Percentiles rank a stretch among this genome's conserved stretches.
These are phyloP conservation scores for Panicum miliaceum DNA, from an alignment of 176 grass and related monocot species.

Conservation along the genomic window DNA sequence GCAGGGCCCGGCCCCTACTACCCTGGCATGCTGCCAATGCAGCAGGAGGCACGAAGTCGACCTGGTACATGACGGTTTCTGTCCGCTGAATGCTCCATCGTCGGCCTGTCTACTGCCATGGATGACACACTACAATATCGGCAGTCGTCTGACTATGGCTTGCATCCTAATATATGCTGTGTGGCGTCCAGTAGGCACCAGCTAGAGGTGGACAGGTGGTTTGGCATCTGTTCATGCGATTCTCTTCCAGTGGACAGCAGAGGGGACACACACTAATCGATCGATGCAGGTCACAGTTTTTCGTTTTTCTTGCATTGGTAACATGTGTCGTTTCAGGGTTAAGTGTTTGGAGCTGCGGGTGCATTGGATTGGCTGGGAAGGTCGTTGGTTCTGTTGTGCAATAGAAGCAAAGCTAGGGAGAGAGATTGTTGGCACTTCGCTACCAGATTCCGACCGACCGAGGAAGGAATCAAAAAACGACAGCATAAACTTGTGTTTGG, in stretches of 20 bases:
- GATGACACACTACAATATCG: not conserved
- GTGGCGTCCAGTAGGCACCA: not conserved
- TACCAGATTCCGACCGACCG: not conserved
- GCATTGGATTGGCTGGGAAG: not conserved
- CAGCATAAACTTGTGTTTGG: not conserved
- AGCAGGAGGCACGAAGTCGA: not conserved
- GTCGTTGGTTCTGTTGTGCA: not conserved
- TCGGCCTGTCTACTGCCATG: not conserved
- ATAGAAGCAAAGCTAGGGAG: not conserved
- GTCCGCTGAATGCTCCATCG: not conserved
- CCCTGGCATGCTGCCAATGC: not conserved
- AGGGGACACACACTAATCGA: not conserved
- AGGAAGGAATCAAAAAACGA: not conserved
- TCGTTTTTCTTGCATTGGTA: not conserved
- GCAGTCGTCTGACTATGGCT: not conserved
- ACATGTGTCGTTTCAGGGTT: not conserved
- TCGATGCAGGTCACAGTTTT: not conserved
- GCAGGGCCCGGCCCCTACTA: not conserved
- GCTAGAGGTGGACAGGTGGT: not conserved
- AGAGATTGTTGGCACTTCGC: not conserved
- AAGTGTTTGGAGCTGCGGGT: not conserved
- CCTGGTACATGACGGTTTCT: not conserved
- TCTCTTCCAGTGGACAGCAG: conserved; percentile 11
- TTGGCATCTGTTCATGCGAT: conserved; percentile 1
- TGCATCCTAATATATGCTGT: not conserved